A percentile compares a stretch with the other conserved stretches of the same genome.
These are phyloP conservation scores for Penicillium digitatum DNA, from an alignment of 2,329 filamentous ascomycete species.

Conservation along the genomic window DNA sequence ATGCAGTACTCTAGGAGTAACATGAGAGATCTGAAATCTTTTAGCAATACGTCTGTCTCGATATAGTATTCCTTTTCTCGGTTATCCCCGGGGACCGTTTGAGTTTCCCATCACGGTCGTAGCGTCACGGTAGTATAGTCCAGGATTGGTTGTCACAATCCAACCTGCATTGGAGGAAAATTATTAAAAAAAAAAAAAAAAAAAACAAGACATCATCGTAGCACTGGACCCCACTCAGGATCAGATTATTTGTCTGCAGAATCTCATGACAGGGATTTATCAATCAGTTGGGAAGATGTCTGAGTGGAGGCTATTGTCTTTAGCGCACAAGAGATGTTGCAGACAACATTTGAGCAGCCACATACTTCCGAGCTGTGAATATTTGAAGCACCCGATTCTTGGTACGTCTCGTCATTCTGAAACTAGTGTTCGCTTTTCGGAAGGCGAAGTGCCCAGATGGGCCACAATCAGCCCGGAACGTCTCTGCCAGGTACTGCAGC, in stretches of 20 bases:
- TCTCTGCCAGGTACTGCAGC: not conserved
- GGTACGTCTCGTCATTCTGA: not conserved
- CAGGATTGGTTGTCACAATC: not conserved
- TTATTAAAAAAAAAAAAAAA: too few species aligned
- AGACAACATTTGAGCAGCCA: not conserved
- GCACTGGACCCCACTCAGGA: slow-evolving; percentile 5
- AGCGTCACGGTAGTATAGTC: not conserved
- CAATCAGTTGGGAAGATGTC: not conserved
- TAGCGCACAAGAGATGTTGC: not conserved
- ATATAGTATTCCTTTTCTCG: too few species aligned
- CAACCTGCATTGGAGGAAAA: not conserved
- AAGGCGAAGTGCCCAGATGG: not conserved
- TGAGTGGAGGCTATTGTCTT: not conserved
- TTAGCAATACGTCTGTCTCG: not conserved
- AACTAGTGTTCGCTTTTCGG: not conserved
- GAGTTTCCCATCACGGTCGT: not conserved
- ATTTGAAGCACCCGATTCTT: not conserved
- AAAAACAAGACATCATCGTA: not conserved
- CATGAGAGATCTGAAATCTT: not conserved
- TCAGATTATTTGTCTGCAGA: slow-evolving; percentile 9
- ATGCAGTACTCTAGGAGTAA: not conserved
- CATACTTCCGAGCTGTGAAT: not conserved
- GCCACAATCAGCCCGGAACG: not conserved
- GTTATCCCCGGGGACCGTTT: not conserved
- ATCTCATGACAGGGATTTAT: not conserved